Base-by-base conservation (phyloP, 176 grass and related monocot genomes). In the Elymus sibiricus region DNA sequence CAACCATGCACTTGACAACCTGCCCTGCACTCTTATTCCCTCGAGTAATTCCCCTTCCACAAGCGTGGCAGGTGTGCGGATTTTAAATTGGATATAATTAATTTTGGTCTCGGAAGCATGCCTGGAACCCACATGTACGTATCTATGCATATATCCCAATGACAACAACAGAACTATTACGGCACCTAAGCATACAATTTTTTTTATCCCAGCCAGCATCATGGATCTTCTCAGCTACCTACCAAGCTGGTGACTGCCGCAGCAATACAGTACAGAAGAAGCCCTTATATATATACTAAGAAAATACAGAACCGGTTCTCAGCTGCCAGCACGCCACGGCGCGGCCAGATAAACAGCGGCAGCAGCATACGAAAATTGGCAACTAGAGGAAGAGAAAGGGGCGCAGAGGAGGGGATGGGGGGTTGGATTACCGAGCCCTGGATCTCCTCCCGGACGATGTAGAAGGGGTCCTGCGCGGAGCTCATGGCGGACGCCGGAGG, bases 371-470 rank as follows among this genome's bases (percentile, higher is more conserved):
- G 15, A 19, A 51, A 53, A 2, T 19, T 53, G 1, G 49, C 16
- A 53, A 19, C 6, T 7, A 17, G 16, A n/a, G 7, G 69, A 43
- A 43, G 38, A 14, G 2, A 0, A 15, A 67, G 3, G 9, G 59
- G 59, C 46, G 49, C 49, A 12, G 32, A 21, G 14, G 3, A 39
- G 6, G 3, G 22, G 47, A 8, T 3, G 39, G 25, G 19, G 16
- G 7, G 19, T 39, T 31, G 34, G 19, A 68, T 87, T 88, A 91
- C 89, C 89, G 89, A 70, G 70, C 79, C 85, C 37, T 91, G 89
- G 85, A 91, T 91, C 85, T 91, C 89, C 85, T 87, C 89, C 22
- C 89, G 89, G 62, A 87, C 89, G 85, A 91, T 84, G 89, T 87
- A 91, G 89, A 91, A 91, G 1, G 89, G 89, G 74, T 91, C 89